Evolutionary conservation across 2,329 filamentous ascomycete genomes (phyloP).

Genomic region (Aureobasidium pullulans): DNA sequence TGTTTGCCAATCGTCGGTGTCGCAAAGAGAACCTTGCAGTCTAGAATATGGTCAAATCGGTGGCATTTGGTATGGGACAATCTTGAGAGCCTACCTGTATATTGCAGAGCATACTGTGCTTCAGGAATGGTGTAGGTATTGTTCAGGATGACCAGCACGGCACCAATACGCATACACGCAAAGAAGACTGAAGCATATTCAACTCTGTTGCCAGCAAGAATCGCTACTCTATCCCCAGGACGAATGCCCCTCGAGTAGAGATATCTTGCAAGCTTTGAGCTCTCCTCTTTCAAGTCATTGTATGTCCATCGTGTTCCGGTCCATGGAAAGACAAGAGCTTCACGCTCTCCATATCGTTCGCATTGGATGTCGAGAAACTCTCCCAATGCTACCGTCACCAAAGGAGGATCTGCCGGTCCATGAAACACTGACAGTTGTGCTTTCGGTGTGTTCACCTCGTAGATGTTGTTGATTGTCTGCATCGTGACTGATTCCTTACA

Average conservation of each 20-base stretch:
- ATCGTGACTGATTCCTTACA: slow-evolving; percentile 3
- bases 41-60: slow-evolving; percentile 24
- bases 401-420: slow-evolving; percentile 60
- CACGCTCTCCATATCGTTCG: slow-evolving; percentile 55
- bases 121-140: slow-evolving; percentile 74
- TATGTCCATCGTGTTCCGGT: slow-evolving; percentile 67
- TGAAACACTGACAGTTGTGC: slow-evolving; percentile 50
- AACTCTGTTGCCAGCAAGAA: slow-evolving; percentile 61
- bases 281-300: slow-evolving; percentile 32
- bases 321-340: slow-evolving; percentile 69
- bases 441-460: slow-evolving; percentile 9
- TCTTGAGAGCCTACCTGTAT: slow-evolving; percentile 49
- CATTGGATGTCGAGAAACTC: slow-evolving; percentile 67
- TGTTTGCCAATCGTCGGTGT: slow-evolving; percentile 57
- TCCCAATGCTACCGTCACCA: slow-evolving; percentile 64
- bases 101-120: slow-evolving; percentile 62
- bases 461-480: slow-evolving; percentile 11
- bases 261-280: slow-evolving; percentile 32
- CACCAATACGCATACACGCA: slow-evolving; percentile 49
- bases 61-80: not conserved
- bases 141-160: slow-evolving; percentile 64
- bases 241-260: slow-evolving; percentile 60
- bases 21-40: slow-evolving; percentile 60
- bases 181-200: slow-evolving; percentile 62
- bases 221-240: slow-evolving; percentile 62